Conservation (phyloP, 192 early-diverging fungal genomes). For the Allomyces macrogynus region DNA sequence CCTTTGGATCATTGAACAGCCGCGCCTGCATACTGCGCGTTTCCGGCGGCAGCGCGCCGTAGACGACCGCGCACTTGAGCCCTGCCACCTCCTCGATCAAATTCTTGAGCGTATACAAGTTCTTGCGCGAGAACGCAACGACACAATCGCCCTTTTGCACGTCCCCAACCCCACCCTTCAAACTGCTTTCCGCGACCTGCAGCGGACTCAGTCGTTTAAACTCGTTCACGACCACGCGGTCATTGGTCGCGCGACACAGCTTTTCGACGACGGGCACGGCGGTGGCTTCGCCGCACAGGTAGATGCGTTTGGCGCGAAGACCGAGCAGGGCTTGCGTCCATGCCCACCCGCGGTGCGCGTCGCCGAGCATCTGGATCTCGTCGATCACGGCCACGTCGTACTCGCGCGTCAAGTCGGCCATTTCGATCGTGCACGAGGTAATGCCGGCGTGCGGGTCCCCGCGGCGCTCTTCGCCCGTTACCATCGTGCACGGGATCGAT, state of each 20-base stretch:
- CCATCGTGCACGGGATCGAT: conserved; percentile 57
- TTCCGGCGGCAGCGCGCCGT: conserved; percentile 86
- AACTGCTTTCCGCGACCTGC: conserved; percentile 24
- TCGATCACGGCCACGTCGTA: conserved; percentile 81
- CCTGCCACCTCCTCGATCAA: conserved; percentile 52
- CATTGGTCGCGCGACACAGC: conserved; percentile 47
- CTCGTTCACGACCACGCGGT: conserved; percentile 53
- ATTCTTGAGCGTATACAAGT: conserved; percentile 59
- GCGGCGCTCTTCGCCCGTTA: conserved; percentile 79
- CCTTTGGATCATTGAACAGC: conserved; percentile 67
- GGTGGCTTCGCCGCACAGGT: conserved; percentile 82
- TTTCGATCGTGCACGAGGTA: conserved; percentile 71
- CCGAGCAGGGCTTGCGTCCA: conserved; percentile 78
- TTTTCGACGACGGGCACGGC: conserved; percentile 58
- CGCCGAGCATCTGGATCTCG: conserved; percentile 92
- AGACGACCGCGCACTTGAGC: conserved; percentile 70
- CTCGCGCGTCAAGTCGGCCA: conserved; percentile 36
- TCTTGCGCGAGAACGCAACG: conserved; percentile 61
- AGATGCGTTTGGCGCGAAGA: conserved; percentile 61
- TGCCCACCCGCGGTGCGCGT: conserved; percentile 74
- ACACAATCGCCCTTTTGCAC: conserved; percentile 66
- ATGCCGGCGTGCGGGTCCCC: conserved; percentile 20
- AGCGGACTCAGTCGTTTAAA: conserved; percentile 61
- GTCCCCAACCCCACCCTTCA: conserved; percentile 31
- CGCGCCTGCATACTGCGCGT: conserved; percentile 68